These are phyloP conservation scores for Ochetophila trinervis DNA, from an alignment of 306 rosid species.

Conservation along the genomic window DNA sequence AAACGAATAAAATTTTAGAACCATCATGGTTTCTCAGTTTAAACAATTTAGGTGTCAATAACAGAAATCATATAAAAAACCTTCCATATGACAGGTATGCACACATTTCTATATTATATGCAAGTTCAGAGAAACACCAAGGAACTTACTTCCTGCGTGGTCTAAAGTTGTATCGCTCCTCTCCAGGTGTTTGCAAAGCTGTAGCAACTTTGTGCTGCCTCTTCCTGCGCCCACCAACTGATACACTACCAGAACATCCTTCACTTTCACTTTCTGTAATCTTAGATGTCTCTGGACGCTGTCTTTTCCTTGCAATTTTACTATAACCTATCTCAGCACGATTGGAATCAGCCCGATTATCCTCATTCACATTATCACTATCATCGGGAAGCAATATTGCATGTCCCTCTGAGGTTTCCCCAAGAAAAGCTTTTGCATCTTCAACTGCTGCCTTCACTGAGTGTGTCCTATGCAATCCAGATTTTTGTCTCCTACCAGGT, in stretches of 20 bases:
- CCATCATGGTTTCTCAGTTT: conserved; percentile 3
- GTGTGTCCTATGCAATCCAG: conserved; percentile 62
- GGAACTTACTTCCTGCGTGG: conserved; percentile 71
- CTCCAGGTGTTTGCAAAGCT: conserved; percentile 47
- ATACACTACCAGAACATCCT: conserved; percentile 64
- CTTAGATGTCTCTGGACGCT: conserved; percentile 42
- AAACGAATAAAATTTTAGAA: conserved; percentile 22
- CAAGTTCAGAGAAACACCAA: conserved; percentile 18
- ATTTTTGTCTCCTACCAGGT: conserved; percentile 40
- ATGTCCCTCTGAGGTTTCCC: conserved; percentile 45
- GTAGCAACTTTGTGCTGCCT: conserved; percentile 49
- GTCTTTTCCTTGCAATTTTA: conserved; percentile 56
- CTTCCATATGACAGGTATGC: not conserved
- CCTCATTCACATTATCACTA: conserved; percentile 32
- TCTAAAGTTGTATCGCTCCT: conserved; percentile 79
- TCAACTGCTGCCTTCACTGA: conserved; percentile 72
- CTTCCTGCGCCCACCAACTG: conserved; percentile 65
- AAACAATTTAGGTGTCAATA: not conserved
- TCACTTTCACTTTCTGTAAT: conserved; percentile 62
- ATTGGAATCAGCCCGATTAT: conserved; percentile 52
- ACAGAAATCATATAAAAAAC: not conserved
- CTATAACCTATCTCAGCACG: conserved; percentile 30
- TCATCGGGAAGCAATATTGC: conserved; percentile 33
- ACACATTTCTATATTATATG: conserved; percentile 4
- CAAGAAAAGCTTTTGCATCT: conserved; percentile 68